phyloP scores from a whole-genome alignment of 1,284 basidiomycete species.

The Microstroma glucosiphilum region DNA sequence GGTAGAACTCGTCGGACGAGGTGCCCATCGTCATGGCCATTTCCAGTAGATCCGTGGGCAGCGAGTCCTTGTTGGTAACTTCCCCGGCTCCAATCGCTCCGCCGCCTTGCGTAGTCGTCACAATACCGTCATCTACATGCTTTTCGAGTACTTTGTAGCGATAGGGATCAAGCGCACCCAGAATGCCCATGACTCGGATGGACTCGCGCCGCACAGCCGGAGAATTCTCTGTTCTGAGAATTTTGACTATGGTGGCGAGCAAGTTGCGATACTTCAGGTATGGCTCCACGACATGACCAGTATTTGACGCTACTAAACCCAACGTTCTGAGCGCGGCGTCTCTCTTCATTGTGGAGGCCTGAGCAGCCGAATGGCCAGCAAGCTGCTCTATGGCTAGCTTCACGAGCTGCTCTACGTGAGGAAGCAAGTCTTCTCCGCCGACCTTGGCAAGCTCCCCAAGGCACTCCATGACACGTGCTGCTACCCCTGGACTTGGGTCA shows the following conservation, averaged over 20 bases:
- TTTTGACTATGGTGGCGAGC: constrained; percentile 76
- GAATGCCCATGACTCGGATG: constrained; percentile 86
- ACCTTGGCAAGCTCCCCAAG: constrained; percentile 89
- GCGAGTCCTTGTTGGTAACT: constrained; percentile 50
- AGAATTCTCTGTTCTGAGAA: constrained; percentile 75
- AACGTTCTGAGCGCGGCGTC: constrained; percentile 91
- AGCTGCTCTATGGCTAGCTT: constrained; percentile 80
- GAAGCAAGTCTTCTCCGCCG: constrained; percentile 82
- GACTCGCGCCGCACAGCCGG: constrained; percentile 68
- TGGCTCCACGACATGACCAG: constrained; percentile 87
- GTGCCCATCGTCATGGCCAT: constrained; percentile 55
- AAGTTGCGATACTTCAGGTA: constrained; percentile 85
- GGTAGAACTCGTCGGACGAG: constrained; percentile 82
- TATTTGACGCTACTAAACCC: constrained; percentile 91
- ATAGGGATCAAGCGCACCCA: constrained; percentile 97
- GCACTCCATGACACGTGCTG: constrained; percentile 86
- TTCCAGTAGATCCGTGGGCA: constrained; percentile 57
- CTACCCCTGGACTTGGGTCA: constrained; percentile 77
- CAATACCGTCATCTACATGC: constrained; percentile 61
- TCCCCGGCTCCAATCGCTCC: not conserved
- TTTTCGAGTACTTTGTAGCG: constrained; percentile 78
- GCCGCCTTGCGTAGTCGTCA: constrained; percentile 21
- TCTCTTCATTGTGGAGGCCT: constrained; percentile 52
- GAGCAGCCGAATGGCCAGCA: constrained; percentile 65
- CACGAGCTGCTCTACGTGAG: constrained; percentile 80